Evolutionary conservation across 257 asterid species (phyloP), one percentile per base, ranked within the genome.

Genomic region (Solanum chilense): DNA sequence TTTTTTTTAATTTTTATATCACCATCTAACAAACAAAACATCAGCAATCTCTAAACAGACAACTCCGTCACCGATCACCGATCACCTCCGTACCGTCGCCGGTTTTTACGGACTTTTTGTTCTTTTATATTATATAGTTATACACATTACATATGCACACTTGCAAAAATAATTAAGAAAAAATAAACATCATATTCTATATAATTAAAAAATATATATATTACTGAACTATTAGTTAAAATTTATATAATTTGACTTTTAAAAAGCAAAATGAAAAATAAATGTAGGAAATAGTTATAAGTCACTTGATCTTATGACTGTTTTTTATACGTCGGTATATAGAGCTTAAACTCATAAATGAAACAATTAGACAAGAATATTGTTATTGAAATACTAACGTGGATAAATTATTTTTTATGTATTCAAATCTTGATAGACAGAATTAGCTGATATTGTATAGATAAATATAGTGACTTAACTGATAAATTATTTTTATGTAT

Each of bases 401-500:
- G 0, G 64, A 18, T 56, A 52, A 27, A 68, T 1, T 27, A 13
- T 68, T 68, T 2, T 2, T 12, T 13, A 12, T 68, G 2, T 68
- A 13, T 64, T 13, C 9, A 68, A 29, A 12, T 68, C 0, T 68
- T 29, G 23, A 27, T 13, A 5, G 18, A 29, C 4, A 68, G 0
- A 68, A 14, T 27, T 0, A 13, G 5, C 2, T 7, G 2, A 27
- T 27, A 27, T 0, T 27, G 1, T 68, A 7, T 27, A 6, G 21
- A 4, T 5, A 0, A 33, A 3, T 68, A 14, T 27, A 68, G 1
- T 0, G 11, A 6, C 11, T 3, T 68, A 68, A 2, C 7, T 35
- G 31, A 1, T 1, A 33, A 33, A 33, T 31, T 31, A 29, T 29
- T 29, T 29, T 29, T 29, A 29, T 29, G 29, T 29, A 29, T 29